Evolutionary conservation across 73 alveolate species (phyloP).

Genomic region (Paramecium caudatum): DNA sequence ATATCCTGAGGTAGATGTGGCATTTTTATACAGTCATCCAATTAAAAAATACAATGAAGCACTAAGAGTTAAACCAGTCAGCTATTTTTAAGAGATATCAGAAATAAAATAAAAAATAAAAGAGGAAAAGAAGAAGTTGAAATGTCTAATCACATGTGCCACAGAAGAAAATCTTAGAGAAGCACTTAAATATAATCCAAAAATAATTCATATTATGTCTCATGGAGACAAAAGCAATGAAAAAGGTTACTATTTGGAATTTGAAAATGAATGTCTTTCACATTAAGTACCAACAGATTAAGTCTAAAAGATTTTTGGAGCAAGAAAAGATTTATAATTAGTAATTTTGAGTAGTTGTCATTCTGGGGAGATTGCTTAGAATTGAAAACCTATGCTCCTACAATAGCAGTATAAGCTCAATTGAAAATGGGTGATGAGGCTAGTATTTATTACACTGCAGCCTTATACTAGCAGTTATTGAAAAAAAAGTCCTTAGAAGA

Average conservation of each 20-base stretch:
- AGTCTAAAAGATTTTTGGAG: neutral
- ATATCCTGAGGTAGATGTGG: constrained; percentile 14
- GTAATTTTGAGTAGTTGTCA: constrained; percentile 20
- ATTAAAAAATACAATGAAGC: neutral
- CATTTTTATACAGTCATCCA: constrained; percentile 22
- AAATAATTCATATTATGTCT: constrained; percentile 2
- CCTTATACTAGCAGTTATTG: neutral
- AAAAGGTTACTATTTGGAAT: neutral
- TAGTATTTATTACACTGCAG: neutral
- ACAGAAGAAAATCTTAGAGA: neutral
- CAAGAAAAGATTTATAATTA: neutral
- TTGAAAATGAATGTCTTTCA: neutral
- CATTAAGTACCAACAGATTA: neutral
- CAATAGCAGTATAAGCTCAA: neutral
- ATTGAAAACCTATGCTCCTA: neutral
- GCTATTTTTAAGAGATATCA: neutral
- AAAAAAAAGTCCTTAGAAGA: neutral
- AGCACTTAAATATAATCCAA: neutral
- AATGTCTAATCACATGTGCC: constrained; percentile 7
- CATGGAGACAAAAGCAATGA: constrained; percentile 18
- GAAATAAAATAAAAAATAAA: neutral
- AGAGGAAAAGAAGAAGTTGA: neutral
- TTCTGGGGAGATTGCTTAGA: constrained; percentile 44
- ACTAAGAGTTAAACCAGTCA: neutral
- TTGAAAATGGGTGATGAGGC: constrained; percentile 42